A percentile compares a stretch with the other conserved stretches of the same genome.
These are phyloP conservation scores for Phytophthora citricola DNA, from an alignment of 352 stramenopile genomes.

Conservation along the genomic window DNA sequence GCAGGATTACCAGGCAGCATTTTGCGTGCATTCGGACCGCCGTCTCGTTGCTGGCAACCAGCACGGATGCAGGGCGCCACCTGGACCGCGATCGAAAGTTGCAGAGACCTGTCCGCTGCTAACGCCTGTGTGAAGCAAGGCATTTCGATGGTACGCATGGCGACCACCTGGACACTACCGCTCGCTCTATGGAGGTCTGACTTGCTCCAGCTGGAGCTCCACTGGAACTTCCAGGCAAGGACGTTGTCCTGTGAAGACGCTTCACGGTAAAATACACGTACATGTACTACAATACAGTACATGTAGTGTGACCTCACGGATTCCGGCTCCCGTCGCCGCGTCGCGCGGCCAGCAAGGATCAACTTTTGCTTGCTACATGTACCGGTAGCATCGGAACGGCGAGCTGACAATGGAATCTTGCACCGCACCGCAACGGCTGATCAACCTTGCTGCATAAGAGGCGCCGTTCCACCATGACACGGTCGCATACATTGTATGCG, in stretches of 20 bases:
- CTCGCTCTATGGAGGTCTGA: conserved; percentile 27
- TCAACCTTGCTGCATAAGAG: background rate
- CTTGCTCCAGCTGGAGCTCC: conserved; percentile 5
- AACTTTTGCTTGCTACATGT: conserved; percentile 14
- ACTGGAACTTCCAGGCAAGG: too few relatives aligned
- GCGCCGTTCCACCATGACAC: background rate
- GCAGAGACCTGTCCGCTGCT: conserved; percentile 12
- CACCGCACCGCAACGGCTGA: background rate
- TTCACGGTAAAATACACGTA: too few relatives aligned
- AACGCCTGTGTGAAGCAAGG: conserved; percentile 1
- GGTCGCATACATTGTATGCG: background rate
- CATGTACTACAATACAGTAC: too few relatives aligned
- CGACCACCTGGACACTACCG: conserved; percentile 6
- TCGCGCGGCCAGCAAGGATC: conserved; percentile 16
- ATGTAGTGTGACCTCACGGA: too few relatives aligned
- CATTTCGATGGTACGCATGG: conserved; percentile 13
- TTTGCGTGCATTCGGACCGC: conserved; percentile 24
- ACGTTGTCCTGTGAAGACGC: too few relatives aligned
- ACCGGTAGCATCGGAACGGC: background rate
- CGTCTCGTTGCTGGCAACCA: conserved; percentile 23
- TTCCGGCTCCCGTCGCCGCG: conserved; percentile 17
- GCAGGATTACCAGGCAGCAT: conserved; percentile 26
- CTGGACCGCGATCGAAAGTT: conserved; percentile 14
- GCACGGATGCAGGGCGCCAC: conserved; percentile 18
- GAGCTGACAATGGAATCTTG: background rate